Conservation (phyloP, 208 protist species). For the Herpetomonas samuelpessoai region DNA sequence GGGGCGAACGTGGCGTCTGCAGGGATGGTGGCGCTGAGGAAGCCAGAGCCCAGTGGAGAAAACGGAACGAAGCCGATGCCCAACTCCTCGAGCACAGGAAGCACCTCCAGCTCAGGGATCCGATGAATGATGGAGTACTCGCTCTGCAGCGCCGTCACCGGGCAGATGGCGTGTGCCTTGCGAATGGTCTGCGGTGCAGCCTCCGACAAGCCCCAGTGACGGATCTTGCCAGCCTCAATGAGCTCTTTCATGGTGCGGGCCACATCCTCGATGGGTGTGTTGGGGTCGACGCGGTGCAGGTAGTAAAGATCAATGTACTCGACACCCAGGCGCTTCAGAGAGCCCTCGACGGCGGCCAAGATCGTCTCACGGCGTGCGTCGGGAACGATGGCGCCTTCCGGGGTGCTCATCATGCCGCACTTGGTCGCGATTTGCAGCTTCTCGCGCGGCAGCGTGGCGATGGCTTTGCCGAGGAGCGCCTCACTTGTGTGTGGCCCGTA, state of each 20-base stretch:
- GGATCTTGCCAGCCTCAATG: constrained; percentile 32
- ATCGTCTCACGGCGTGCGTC: constrained; percentile 20
- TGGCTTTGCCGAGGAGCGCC: constrained; percentile 24
- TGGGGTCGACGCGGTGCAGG: constrained; percentile 30
- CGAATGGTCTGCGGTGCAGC: constrained; percentile 16
- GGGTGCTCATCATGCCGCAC: constrained; percentile 16
- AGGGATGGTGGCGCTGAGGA: constrained; percentile 26
- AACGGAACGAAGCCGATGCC: constrained; percentile 31
- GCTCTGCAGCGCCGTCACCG: constrained; percentile 30
- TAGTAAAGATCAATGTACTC: constrained; percentile 45
- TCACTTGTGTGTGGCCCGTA: constrained; percentile 34
- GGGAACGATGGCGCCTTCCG: not conserved
- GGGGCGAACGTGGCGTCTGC: constrained; percentile 10
- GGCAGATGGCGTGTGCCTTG: constrained; percentile 26
- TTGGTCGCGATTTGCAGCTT: constrained; percentile 31
- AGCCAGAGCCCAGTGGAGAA: constrained; percentile 22
- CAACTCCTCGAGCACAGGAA: constrained; percentile 24
- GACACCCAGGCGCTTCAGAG: constrained; percentile 29
- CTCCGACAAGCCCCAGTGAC: constrained; percentile 30
- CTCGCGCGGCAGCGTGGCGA: constrained; percentile 18
- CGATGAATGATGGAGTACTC: constrained; percentile 31
- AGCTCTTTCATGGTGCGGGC: constrained; percentile 30
- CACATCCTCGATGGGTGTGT: constrained; percentile 24
- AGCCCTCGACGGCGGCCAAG: constrained; percentile 27
- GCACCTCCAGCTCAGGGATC: constrained; percentile 18